phyloP scores from a whole-genome alignment of 345 rosid genomes.

The Linum tenue region DNA sequence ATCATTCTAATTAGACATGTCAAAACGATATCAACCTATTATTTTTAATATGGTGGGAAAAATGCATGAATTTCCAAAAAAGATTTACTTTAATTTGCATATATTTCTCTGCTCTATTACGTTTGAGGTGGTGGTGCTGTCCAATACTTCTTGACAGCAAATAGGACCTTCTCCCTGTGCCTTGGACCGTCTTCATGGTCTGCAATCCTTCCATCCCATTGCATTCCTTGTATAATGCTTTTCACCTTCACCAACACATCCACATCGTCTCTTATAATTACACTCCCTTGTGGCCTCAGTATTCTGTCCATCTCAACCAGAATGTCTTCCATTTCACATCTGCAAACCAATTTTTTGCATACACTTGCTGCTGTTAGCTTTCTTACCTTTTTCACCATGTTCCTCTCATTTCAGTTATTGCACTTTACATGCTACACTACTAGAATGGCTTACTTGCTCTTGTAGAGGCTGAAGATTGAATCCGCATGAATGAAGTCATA shows the following conservation, averaged over 20 bases:
- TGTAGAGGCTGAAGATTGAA: slow-evolving; percentile 62
- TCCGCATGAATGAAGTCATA: slow-evolving; percentile 80
- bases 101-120: neutral
- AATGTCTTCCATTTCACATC: slow-evolving; percentile 68
- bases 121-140: slow-evolving; percentile 25
- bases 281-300: slow-evolving; percentile 75
- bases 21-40: too few relatives aligned
- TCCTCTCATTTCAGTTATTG: neutral
- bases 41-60: too few relatives aligned
- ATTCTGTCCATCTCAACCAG: slow-evolving; percentile 86
- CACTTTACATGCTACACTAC: neutral
- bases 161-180: slow-evolving; percentile 64
- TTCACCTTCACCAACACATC: slow-evolving; percentile 56
- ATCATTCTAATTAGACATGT: too few relatives aligned
- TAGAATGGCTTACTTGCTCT: slow-evolving; percentile 31
- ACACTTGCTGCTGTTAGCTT: neutral
- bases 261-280: slow-evolving; percentile 80
- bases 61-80: too few relatives aligned
- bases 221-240: slow-evolving; percentile 47
- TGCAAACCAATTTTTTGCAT: slow-evolving; percentile 11
- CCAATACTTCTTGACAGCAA: slow-evolving; percentile 77
- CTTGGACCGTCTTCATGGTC: slow-evolving; percentile 80
- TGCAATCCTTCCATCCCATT: slow-evolving; percentile 67
- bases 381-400: neutral
- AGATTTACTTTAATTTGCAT: too few relatives aligned